Evolutionary conservation across 2,329 filamentous ascomycete genomes (phyloP), one percentile per base, ranked within the genome.

Genomic region (Colletotrichum sp.): DNA sequence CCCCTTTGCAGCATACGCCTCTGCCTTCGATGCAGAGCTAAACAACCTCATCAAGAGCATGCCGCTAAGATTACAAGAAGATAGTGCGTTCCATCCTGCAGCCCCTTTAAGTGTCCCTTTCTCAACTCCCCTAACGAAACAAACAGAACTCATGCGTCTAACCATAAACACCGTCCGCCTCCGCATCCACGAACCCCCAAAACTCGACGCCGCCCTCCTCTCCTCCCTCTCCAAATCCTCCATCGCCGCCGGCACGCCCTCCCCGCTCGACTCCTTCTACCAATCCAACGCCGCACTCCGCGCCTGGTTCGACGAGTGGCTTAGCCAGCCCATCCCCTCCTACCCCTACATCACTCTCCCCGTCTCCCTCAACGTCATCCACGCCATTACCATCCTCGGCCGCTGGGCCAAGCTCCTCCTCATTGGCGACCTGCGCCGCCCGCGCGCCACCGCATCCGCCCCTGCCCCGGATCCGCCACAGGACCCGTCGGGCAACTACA

Each of bases 261-360:
- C 88, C 1, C 85, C 86, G 1, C 83, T 91, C 5, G 88, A 91
- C 75, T 82, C 86, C 6, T 85, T 92, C 12, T 90, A 88, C 78
- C 85, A 86, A 26, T 88, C 88, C 8, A 86, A 87, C 62, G 82
- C 84, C 24, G 87, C 89, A 3, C 79, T 90, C 1, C 86, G 85
- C 36, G 80, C 81, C 2, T 91, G 88, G 82, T 90, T 91, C 64
- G 85, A 89, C 4, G 83, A 83, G 55, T 89, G 89, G 84, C 82
- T 88, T 5, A 79, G 83, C 1, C 80, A 91, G 1, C 86, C 89
- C 0, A 81, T 86, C 0, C 78, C 81, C 0, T 81, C 84, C 13
- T 90, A 88, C 72, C 86, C 87, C 69, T 84, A 84, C 57, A 82
- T 90, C 24, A 88, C 90, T 0, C 86, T 90, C 10, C 82, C 86